Evolutionary conservation across 257 asterid genomes (phyloP).

Genomic region (Solanum paucissectum): DNA sequence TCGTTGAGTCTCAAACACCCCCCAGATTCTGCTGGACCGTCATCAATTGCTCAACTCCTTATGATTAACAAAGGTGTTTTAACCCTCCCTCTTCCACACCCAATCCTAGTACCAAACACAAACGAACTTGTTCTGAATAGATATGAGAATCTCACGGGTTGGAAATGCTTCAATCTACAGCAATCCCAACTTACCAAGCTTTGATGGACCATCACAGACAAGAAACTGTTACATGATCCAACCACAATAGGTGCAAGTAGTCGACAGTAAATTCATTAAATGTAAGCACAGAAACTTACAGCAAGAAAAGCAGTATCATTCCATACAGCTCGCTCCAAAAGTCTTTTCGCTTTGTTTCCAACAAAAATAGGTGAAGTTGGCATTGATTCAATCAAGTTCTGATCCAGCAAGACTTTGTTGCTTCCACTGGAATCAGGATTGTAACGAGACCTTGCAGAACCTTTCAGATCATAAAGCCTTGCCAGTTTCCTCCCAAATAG

Average conservation of each 20-base stretch:
- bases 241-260: background rate
- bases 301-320: conserved; percentile 93
- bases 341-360: conserved; percentile 80
- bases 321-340: conserved; percentile 93
- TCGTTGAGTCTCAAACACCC: background rate
- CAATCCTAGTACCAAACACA: background rate
- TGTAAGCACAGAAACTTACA: conserved; percentile 39
- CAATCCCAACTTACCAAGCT: background rate
- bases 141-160: background rate
- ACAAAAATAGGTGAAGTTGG: conserved; percentile 96
- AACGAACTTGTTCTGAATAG: background rate
- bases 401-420: conserved; percentile 84
- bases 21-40: background rate
- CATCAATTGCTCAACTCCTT: background rate
- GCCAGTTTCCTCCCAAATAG: conserved; percentile 74
- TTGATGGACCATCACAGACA: background rate
- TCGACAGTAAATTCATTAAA: background rate
- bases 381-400: conserved; percentile 95
- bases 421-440: conserved; percentile 83
- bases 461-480: conserved; percentile 88
- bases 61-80: background rate
- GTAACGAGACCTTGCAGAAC: conserved; percentile 89
- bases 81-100: background rate
- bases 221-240: background rate
- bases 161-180: background rate